Base-by-base conservation (phyloP, 192 early-diverging fungal genomes). In the Geosiphon pyriformis region DNA sequence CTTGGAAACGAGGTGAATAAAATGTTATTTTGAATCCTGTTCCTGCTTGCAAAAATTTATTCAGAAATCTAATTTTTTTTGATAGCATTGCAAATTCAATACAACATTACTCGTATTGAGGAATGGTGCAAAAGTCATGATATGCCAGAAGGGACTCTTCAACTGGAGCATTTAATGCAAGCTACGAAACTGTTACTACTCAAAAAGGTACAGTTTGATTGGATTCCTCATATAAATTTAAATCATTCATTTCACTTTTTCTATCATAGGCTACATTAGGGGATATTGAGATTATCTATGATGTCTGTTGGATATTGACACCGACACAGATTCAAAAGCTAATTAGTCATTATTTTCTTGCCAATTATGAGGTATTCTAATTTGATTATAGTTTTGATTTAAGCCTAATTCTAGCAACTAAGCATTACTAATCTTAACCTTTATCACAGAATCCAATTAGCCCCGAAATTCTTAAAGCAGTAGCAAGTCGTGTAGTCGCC, bases 121-220 rank as follows among this genome's bases (percentile, higher is more conserved):
- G 97, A 99, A 73, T 99, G 97, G 97, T 98, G 95, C 85, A 95
- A 94, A 74, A 86, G 90, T 22, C 94, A 98, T 73, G 88, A 88
- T 34, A 90, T 96, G 20, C 81, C 90, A 30, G 97, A 99, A 73
- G 86, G 88, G 37, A 87, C 83, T 1, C 79, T 96, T 60, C 94
- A 98, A 70, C 76, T 95, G 3, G 94, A 98, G 72, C 92, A 93
- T 63, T 77, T 99, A 61, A 83, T 95, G 74, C 95, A 99, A 76
- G 93, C 95, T 10, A 94, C 94, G 59, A 98, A 99, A 81, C 80
- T 99, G 27, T 70, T 99, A 64, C 96, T 96, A 70, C 81, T 99
- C 72, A 93, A 93, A 80, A 94, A 94, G 82, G 91, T 85, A 27
- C 78, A 82, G 18, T 80, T 81, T 0, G 70, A 47, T 26, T 47